These are phyloP conservation scores for Cadophora sp. DNA, from an alignment of 2,329 filamentous ascomycete genomes.

Conservation along the genomic window DNA sequence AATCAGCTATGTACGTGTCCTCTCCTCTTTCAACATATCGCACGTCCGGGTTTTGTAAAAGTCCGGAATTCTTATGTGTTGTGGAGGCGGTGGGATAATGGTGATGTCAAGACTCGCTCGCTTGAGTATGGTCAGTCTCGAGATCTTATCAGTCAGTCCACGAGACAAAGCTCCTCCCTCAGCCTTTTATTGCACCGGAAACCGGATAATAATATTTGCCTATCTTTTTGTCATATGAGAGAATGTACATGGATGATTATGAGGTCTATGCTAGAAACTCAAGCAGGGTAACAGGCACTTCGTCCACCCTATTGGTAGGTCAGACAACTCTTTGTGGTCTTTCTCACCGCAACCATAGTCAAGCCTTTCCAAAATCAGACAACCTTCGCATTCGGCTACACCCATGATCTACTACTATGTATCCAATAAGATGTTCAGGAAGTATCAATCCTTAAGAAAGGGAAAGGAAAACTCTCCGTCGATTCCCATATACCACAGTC, in stretches of 20 bases:
- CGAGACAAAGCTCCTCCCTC: conserved; percentile 1
- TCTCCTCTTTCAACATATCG: background rate
- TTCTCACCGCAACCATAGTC: background rate
- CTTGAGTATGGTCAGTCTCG: background rate
- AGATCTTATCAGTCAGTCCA: background rate
- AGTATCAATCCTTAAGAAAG: background rate
- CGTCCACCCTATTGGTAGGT: conserved; percentile 8
- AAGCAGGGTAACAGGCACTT: conserved; percentile 18
- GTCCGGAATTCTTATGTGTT: background rate
- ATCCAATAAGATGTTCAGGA: conserved; percentile 9
- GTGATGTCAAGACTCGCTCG: conserved; percentile 16
- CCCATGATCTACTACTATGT: background rate
- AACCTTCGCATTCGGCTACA: conserved; percentile 23
- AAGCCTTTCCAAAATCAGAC: background rate
- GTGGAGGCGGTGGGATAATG: background rate
- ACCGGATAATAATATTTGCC: background rate
- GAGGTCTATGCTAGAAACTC: background rate
- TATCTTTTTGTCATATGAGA: background rate
- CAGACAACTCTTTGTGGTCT: background rate
- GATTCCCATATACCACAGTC: too few species aligned
- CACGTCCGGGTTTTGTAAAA: conserved; percentile 7
- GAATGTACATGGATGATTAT: conserved; percentile 13
- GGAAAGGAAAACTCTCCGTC: conserved; percentile 1
- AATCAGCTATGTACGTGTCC: background rate
- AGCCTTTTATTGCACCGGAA: background rate